These are phyloP conservation scores for Tilletia caries DNA, from an alignment of 1,284 basidiomycete genomes.

Conservation along the genomic window DNA sequence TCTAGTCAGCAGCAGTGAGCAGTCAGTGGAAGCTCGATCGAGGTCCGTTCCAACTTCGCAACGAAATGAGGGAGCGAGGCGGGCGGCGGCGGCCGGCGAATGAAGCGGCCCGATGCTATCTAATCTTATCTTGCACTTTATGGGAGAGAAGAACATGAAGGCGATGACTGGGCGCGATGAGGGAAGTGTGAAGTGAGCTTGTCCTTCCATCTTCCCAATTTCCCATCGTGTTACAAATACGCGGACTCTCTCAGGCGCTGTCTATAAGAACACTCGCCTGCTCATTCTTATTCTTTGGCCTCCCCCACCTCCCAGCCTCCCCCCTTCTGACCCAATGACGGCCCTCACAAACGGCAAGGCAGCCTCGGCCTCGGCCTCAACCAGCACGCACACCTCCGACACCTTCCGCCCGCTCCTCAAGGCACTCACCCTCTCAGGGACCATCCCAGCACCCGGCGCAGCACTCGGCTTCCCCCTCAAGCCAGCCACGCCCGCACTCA, in stretches of 20 bases:
- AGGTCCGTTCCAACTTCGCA: too few relatives aligned
- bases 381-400: slow-evolving; percentile 32
- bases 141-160: neutral
- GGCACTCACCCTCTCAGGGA: slow-evolving; percentile 26
- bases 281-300: too few relatives aligned
- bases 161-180: too few relatives aligned
- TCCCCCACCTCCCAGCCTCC: too few relatives aligned
- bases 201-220: too few relatives aligned
- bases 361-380: too few relatives aligned
- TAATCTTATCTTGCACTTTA: neutral
- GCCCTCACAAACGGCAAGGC: neutral
- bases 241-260: neutral
- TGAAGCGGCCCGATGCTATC: neutral
- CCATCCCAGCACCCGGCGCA: neutral
- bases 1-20: neutral
- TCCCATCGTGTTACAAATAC: too few relatives aligned
- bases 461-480: neutral
- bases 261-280: too few relatives aligned
- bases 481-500: slow-evolving; percentile 26
- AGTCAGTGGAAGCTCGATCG: too few relatives aligned
- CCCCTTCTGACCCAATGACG: too few relatives aligned
- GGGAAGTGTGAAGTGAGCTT: too few relatives aligned
- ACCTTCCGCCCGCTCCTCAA: slow-evolving; percentile 45
- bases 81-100: too few relatives aligned
- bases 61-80: neutral